phyloP scores from a whole-genome alignment of 2,329 filamentous ascomycete genomes.

The Fusarium nematophilum region DNA sequence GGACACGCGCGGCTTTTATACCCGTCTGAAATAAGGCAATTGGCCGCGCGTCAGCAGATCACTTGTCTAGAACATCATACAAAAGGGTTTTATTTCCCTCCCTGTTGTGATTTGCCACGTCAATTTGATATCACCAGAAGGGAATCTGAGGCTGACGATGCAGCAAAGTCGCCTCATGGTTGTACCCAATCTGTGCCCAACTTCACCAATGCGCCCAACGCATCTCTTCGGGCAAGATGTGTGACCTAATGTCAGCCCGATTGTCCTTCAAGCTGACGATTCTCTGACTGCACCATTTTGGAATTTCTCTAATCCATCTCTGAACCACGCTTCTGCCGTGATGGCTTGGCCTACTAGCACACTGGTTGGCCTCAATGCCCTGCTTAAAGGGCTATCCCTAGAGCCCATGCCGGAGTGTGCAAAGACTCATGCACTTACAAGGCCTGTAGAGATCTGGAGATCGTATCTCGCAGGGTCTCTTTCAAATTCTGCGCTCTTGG shows the following conservation, averaged over 20 bases:
- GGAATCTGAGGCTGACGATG: background rate
- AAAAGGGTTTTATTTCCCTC: background rate
- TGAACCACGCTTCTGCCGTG: background rate
- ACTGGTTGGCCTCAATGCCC: slow-evolving; percentile 12
- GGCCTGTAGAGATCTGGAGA: slow-evolving; percentile 28
- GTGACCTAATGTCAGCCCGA: background rate
- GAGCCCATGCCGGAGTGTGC: slow-evolving; percentile 16
- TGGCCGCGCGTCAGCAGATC: background rate
- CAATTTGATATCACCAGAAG: background rate
- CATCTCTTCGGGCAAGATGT: background rate
- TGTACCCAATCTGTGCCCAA: slow-evolving; percentile 14
- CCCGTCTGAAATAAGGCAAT: background rate
- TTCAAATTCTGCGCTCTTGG: slow-evolving; percentile 1
- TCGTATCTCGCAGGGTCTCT: slow-evolving; percentile 16
- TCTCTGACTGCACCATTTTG: background rate
- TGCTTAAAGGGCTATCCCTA: slow-evolving; percentile 12
- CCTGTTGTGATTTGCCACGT: background rate
- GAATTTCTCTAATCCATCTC: background rate
- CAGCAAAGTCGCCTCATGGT: slow-evolving; percentile 2
- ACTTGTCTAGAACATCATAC: background rate
- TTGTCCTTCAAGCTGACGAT: background rate
- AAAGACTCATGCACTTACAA: slow-evolving; percentile 13
- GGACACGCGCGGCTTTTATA: too few relatives aligned
- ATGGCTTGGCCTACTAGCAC: slow-evolving; percentile 15
- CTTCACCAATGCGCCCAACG: background rate